Conservation (phyloP, 1,139 yeast species). For the Saccharomyces hybrid region DNA sequence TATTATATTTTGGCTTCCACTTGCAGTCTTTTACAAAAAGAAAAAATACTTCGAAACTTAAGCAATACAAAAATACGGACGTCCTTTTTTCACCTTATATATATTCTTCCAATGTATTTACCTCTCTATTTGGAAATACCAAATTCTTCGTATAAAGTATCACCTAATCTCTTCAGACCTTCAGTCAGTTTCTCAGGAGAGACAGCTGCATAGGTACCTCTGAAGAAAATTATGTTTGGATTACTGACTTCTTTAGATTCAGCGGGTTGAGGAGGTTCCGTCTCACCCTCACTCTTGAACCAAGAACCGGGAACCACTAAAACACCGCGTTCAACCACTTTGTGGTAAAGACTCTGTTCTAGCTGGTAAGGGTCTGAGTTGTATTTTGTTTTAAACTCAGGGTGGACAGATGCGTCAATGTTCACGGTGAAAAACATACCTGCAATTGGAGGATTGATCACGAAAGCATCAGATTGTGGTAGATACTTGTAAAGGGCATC, state of each 20-base stretch:
- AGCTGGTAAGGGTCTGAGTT: conserved; percentile 43
- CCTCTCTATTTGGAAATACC: conserved; percentile 9
- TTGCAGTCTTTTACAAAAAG: no score
- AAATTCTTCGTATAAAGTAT: conserved; percentile 42
- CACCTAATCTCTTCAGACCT: conserved; percentile 53
- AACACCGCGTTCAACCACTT: conserved; percentile 43
- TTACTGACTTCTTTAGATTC: conserved; percentile 34
- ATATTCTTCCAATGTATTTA: background rate
- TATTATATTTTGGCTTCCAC: background rate
- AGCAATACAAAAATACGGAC: background rate
- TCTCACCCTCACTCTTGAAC: conserved; percentile 43
- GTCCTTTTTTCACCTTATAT: background rate
- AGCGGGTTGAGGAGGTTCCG: conserved; percentile 48
- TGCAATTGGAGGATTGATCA: conserved; percentile 50
- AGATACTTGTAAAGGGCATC: conserved; percentile 43
- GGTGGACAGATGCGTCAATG: conserved; percentile 52
- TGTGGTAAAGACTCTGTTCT: conserved; percentile 44
- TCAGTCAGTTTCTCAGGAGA: conserved; percentile 46
- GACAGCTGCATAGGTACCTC: conserved; percentile 67
- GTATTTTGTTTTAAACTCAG: conserved; percentile 42
- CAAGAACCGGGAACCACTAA: conserved; percentile 58
- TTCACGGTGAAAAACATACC: conserved; percentile 58
- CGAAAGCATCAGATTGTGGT: conserved; percentile 33
- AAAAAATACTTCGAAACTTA: background rate
- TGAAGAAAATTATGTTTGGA: conserved; percentile 44